Percentiles rank a stretch among this genome's conserved stretches.
Conservation (phyloP, 805 yeast genomes). For the Candida broadrunensis region DNA sequence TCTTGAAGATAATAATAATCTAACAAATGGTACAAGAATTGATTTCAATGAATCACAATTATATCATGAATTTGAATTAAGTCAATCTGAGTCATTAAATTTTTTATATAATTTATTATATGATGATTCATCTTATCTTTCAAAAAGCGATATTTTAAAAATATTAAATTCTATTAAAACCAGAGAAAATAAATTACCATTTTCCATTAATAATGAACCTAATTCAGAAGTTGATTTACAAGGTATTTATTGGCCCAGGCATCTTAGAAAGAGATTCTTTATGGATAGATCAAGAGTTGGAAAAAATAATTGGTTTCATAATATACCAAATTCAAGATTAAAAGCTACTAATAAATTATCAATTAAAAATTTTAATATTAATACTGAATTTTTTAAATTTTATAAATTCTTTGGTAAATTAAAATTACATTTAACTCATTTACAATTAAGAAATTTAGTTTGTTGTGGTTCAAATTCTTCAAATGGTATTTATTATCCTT, state of each 20-base stretch:
- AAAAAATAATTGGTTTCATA: conserved; percentile 34
- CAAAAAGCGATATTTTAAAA: conserved; percentile 33
- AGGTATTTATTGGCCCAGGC: conserved; percentile 36
- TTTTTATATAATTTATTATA: conserved; percentile 37
- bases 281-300: conserved; percentile 34
- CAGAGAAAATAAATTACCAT: conserved; percentile 34
- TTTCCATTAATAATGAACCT: conserved; percentile 9
- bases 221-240: conserved; percentile 23
- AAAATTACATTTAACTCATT: conserved; percentile 51
- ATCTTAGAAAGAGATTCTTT: conserved; percentile 27
- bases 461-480: conserved; percentile 31
- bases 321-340: conserved; percentile 32
- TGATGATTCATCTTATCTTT: conserved; percentile 30
- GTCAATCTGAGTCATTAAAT: conserved; percentile 39
- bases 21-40: not conserved
- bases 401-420: conserved; percentile 40
- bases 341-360: conserved; percentile 25
- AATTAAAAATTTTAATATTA: conserved; percentile 13
- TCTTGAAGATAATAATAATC: not conserved
- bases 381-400: conserved; percentile 37
- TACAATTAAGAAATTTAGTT: conserved; percentile 54
- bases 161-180: conserved; percentile 33
- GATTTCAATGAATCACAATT: not conserved
- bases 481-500: conserved; percentile 39
- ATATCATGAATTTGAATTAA: conserved; percentile 31